Conservation (phyloP, 257 asterid species). For the Capsicum chinense region DNA sequence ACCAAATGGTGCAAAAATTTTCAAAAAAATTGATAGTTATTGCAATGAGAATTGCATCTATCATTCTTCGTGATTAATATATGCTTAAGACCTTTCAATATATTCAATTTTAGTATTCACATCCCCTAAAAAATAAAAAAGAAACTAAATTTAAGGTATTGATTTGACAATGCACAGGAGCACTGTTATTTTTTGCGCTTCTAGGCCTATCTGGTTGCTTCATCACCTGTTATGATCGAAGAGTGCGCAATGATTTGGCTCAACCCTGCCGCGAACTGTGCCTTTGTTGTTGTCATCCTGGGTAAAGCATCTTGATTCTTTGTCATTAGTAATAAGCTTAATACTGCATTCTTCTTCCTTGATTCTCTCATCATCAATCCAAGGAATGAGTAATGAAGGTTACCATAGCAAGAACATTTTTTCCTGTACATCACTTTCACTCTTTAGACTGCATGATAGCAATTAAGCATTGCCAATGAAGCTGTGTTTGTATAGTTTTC, state of each 20-base stretch:
- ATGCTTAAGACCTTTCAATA: neutral
- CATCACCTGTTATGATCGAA: slow-evolving; percentile 92
- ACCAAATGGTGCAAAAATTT: neutral
- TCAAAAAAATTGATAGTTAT: neutral
- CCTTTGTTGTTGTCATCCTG: slow-evolving; percentile 96
- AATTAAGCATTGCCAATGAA: neutral
- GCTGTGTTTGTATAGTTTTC: neutral
- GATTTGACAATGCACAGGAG: slow-evolving; percentile 59
- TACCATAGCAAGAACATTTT: neutral
- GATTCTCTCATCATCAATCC: slow-evolving; percentile 3
- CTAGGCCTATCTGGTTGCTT: slow-evolving; percentile 95
- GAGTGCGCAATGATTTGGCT: slow-evolving; percentile 95
- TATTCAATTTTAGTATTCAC: neutral
- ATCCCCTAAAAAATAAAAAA: neutral
- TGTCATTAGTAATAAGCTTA: neutral
- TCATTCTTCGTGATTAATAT: neutral
- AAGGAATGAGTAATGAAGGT: slow-evolving; percentile 13
- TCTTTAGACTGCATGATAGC: neutral
- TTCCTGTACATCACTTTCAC: neutral
- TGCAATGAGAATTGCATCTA: neutral
- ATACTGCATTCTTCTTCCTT: slow-evolving; percentile 1
- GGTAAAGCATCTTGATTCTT: slow-evolving; percentile 51
- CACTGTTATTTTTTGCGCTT: slow-evolving; percentile 82
- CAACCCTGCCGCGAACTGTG: slow-evolving; percentile 98
- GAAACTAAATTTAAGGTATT: neutral